Conservation (phyloP, 257 asterid species). For the Salvia miltiorrhiza region DNA sequence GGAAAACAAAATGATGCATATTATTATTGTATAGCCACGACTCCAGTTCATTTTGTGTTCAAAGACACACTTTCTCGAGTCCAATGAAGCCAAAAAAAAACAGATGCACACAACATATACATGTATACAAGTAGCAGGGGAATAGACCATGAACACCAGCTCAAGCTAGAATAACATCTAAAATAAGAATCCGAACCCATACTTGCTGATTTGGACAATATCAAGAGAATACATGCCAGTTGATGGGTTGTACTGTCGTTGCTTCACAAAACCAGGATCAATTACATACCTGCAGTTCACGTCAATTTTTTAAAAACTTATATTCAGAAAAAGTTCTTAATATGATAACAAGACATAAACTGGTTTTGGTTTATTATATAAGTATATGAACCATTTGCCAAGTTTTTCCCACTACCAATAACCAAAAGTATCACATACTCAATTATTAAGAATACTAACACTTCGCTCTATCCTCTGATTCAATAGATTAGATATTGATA, state of each 20-base stretch:
- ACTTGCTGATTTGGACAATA: constrained; percentile 95
- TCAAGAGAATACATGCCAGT: constrained; percentile 98
- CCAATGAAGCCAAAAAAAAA: background rate
- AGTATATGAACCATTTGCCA: background rate
- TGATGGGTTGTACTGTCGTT: constrained; percentile 91
- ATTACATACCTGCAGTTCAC: constrained; percentile 68
- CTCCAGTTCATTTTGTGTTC: background rate
- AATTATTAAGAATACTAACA: background rate
- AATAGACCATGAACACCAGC: background rate
- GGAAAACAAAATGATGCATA: background rate
- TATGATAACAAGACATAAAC: constrained; percentile 1
- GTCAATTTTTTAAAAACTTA: constrained; percentile 9
- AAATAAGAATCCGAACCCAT: constrained; percentile 10
- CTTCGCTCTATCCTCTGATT: background rate
- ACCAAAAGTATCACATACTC: background rate
- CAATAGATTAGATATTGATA: background rate
- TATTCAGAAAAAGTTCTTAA: background rate
- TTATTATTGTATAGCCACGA: background rate
- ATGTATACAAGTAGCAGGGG: background rate
- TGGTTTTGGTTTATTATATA: background rate
- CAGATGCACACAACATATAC: background rate
- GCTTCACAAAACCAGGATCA: constrained; percentile 96
- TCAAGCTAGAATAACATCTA: background rate
- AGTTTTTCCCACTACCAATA: background rate
- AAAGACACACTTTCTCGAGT: background rate